A percentile compares a stretch with the other conserved stretches of the same genome.
Conservation (phyloP, 257 asterid genomes). For the Buddleja alternifolia region DNA sequence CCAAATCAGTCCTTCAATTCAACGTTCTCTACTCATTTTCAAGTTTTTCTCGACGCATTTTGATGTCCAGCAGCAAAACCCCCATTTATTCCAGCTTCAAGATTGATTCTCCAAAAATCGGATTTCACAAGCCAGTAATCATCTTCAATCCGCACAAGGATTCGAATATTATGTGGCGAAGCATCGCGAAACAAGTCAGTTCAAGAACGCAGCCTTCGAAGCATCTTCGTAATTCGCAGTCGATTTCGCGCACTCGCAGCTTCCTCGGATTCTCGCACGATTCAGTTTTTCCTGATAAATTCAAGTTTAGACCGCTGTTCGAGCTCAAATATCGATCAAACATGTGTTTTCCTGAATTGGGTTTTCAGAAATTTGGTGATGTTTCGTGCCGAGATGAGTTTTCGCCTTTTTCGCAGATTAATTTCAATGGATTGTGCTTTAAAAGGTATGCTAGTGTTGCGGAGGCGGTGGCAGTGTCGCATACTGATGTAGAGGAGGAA, state of each 20-base stretch:
- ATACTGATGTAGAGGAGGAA: constrained; percentile 67
- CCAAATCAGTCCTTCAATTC: constrained; percentile 12
- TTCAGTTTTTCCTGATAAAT: constrained; percentile 33
- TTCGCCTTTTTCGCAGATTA: constrained; percentile 16
- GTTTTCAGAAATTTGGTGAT: constrained; percentile 36
- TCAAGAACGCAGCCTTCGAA: constrained; percentile 36
- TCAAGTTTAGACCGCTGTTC: constrained; percentile 31
- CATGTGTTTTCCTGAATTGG: constrained; percentile 34
- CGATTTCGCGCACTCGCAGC: constrained; percentile 42
- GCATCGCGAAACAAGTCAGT: constrained; percentile 45
- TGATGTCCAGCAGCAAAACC: constrained; percentile 61
- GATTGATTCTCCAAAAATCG: constrained; percentile 33
- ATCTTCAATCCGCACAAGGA: constrained; percentile 29
- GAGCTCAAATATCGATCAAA: constrained; percentile 42
- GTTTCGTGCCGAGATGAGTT: constrained; percentile 32
- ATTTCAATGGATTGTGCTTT: constrained; percentile 35
- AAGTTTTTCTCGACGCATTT: constrained; percentile 27
- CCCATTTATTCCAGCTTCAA: constrained; percentile 41
- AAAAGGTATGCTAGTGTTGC: constrained; percentile 74
- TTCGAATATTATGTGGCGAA: constrained; percentile 80
- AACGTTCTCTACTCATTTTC: background rate
- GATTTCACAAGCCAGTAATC: constrained; percentile 35
- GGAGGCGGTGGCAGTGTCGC: constrained; percentile 63
- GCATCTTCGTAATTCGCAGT: constrained; percentile 27
- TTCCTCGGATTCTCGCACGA: constrained; percentile 46